Evolutionary conservation across 208 protist species (phyloP).

Genomic region (Leishmania major): DNA sequence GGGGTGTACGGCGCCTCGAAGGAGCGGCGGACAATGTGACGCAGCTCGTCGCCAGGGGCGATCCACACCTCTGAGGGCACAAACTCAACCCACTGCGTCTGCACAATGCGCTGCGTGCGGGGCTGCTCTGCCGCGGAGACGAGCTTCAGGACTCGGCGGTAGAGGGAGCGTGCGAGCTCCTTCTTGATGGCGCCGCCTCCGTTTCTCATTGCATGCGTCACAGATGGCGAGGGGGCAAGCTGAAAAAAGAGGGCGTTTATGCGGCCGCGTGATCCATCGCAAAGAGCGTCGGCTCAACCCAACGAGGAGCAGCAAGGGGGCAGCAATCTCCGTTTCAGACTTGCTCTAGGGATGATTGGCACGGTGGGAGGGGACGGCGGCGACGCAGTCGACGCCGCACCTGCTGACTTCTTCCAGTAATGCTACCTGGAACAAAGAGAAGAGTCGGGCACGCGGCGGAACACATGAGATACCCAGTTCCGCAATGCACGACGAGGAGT

Average conservation of each 20-base stretch:
- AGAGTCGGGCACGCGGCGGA: background rate
- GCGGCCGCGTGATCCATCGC: background rate
- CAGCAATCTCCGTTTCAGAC: background rate
- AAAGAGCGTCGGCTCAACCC: background rate
- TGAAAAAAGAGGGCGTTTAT: background rate
- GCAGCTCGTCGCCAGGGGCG: conserved; percentile 20
- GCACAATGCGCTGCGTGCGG: conserved; percentile 22
- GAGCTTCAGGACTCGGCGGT: conserved; percentile 25
- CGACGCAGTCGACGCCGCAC: background rate
- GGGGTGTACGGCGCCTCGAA: conserved; percentile 33
- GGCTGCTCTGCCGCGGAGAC: conserved; percentile 19
- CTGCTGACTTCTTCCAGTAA: too few species aligned
- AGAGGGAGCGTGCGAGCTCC: conserved; percentile 28
- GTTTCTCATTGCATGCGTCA: background rate
- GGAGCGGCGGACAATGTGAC: conserved; percentile 30
- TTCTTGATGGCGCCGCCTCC: conserved; percentile 6
- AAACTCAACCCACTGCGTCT: conserved; percentile 55
- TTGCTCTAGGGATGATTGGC: background rate
- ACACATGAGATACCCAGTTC: background rate
- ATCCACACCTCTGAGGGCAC: conserved; percentile 36
- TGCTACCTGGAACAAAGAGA: background rate
- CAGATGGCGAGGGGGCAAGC: background rate
- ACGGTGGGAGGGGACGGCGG: background rate
- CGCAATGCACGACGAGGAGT: background rate
- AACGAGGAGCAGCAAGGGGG: background rate